A percentile compares a stretch with the other conserved stretches of the same genome.
These are phyloP conservation scores for Suhomyces atakaporum DNA, from an alignment of 1,139 yeast genomes.

Conservation along the genomic window DNA sequence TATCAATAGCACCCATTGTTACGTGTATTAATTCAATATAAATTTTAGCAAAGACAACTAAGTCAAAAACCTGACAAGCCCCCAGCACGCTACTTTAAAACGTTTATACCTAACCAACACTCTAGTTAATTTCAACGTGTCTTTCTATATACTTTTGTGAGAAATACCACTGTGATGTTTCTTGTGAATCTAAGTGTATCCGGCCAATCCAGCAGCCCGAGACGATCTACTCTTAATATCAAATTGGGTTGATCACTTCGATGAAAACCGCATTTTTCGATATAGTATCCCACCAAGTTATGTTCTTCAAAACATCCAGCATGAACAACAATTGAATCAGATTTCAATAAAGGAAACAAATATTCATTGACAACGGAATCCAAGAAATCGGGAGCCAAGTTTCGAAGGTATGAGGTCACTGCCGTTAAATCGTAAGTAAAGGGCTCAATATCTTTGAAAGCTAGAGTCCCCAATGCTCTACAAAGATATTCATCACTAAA, in stretches of 20 bases:
- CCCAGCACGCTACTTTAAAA: too few species aligned
- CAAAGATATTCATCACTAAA: constrained; percentile 20
- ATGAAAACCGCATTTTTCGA: constrained; percentile 2
- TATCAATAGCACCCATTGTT: too few species aligned
- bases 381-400: constrained; percentile 1
- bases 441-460: constrained; percentile 19
- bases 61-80: too few species aligned
- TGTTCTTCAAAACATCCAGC: constrained; percentile 3
- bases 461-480: constrained; percentile 47
- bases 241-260: constrained; percentile 1
- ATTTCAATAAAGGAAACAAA: neutral
- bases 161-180: constrained; percentile 1
- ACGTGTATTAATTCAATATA: too few species aligned
- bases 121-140: neutral
- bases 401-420: constrained; percentile 3
- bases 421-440: constrained; percentile 2
- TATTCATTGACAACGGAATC: neutral
- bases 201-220: neutral
- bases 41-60: too few species aligned
- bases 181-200: constrained; percentile 1
- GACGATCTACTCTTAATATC: constrained; percentile 1
- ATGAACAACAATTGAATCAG: neutral
- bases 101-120: too few species aligned
- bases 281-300: constrained; percentile 1
- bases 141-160: neutral